phyloP scores from a whole-genome alignment of 2,329 filamentous ascomycete genomes.

The Pyricularia sp. region DNA sequence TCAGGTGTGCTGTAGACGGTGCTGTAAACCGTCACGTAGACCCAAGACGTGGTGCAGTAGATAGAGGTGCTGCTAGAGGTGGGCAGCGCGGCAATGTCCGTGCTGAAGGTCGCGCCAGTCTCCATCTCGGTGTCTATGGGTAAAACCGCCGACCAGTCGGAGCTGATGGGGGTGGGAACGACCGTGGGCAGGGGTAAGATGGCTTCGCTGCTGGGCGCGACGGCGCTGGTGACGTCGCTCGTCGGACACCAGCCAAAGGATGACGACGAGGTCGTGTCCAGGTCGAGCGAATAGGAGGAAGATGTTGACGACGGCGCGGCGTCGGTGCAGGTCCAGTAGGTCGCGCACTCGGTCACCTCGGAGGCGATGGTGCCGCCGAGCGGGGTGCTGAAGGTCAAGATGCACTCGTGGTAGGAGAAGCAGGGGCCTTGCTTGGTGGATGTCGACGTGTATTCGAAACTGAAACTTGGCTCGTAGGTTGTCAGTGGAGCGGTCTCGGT shows the following conservation, averaged over 20 bases:
- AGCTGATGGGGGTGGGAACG: background rate
- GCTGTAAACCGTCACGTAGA: background rate
- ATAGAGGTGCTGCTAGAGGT: background rate
- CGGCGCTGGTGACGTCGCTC: background rate
- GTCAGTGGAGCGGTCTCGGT: background rate
- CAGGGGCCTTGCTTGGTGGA: background rate
- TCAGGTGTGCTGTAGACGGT: conserved; percentile 1
- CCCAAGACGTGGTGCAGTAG: background rate
- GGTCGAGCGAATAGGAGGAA: background rate
- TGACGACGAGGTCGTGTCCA: background rate
- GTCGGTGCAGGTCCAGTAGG: background rate
- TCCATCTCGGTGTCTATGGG: background rate
- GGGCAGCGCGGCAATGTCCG: background rate
- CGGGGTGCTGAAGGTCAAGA: background rate
- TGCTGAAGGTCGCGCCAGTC: background rate
- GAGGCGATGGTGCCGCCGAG: background rate
- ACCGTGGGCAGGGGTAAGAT: background rate
- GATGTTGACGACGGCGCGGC: background rate
- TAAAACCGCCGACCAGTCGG: background rate
- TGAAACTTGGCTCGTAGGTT: background rate
- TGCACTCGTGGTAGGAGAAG: background rate
- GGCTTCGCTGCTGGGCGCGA: background rate
- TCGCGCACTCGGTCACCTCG: background rate
- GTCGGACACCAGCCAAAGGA: background rate
- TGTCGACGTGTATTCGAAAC: background rate